Base-by-base conservation (phyloP, 768 basidiomycete species). In the Kwoniella dendrophila region DNA sequence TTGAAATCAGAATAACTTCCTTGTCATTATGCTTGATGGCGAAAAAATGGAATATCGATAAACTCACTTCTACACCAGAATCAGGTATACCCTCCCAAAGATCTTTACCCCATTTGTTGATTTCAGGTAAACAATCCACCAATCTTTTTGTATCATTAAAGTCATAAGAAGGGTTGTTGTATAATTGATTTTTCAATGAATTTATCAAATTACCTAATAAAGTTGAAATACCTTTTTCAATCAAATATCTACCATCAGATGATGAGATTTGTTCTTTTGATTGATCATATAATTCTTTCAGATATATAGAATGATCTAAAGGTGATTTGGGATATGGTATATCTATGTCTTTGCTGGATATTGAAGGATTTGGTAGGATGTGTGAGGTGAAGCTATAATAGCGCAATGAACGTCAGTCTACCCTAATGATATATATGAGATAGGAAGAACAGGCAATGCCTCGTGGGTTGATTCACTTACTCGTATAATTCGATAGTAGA, bases 101-200 rank as follows among this genome's bases (percentile, higher is more conserved):
- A 16, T 63, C 62, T 44, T 74, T 72, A 70, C 87, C 87, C 90
- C 92, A 92, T 59, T 86, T 81, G 56, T 88, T 86, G 41, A 96
- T 80, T 0, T 85, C 88, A 3, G 92, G 93, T 29, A 97, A 79
- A 68, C 95, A 79, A 4, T 87, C 86, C 14, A 91, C 94, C 14
- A 96, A 78, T 47, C 89, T 81, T 51, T 90, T 84, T 67, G 84
- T 32, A 7, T 0, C 24, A 20, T 54, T 51, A 18, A 32, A 63
- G 55, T 3, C 34, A 36, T 36, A 8, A 8, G 7, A 71, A 69
- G 1, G 65, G 62, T 27, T 80, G n/a, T 34, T 76, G 71, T 90
- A 93, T 26, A 90, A 83, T 18, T 86, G 84, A 55, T 80, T 82
- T 68, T 58, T 84, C 38, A 96, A 81, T 6, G 85, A 84, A 0